phyloP scores from a whole-genome alignment of 2,329 filamentous ascomycete species.

The Monilinia polystroma region DNA sequence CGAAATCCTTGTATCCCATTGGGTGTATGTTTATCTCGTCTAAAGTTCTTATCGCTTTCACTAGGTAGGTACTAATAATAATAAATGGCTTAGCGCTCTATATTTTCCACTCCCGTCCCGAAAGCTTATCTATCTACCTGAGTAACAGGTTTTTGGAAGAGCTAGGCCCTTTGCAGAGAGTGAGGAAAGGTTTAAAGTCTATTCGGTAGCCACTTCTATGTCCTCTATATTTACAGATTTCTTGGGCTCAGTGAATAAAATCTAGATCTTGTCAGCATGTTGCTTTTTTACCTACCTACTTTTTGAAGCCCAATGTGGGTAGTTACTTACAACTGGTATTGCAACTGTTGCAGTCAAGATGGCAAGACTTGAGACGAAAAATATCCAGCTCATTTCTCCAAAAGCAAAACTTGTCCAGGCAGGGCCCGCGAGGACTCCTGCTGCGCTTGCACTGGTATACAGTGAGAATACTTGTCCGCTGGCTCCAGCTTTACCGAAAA shows the following conservation, averaged over 20 bases:
- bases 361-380: conserved; percentile 24
- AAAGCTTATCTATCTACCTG: neutral
- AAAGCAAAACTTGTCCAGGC: conserved; percentile 23
- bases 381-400: conserved; percentile 23
- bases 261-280: neutral
- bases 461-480: conserved; percentile 27
- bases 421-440: conserved; percentile 26
- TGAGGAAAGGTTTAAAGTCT: neutral
- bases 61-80: neutral
- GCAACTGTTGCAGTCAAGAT: conserved; percentile 24
- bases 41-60: neutral
- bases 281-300: neutral
- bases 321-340: conserved; percentile 16
- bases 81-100: neutral
- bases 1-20: neutral
- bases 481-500: conserved; percentile 24
- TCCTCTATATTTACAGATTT: neutral
- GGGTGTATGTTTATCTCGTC: neutral
- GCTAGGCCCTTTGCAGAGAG: neutral
- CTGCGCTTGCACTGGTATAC: conserved; percentile 24
- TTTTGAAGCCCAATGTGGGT: no score
- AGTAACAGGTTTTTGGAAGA: neutral
- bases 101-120: neutral
- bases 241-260: conserved; percentile 4
- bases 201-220: neutral